A percentile compares a stretch with the other conserved stretches of the same genome.
phyloP scores from a whole-genome alignment of 2,329 filamentous ascomycete species.

The Aspergillus pseudonomiae region DNA sequence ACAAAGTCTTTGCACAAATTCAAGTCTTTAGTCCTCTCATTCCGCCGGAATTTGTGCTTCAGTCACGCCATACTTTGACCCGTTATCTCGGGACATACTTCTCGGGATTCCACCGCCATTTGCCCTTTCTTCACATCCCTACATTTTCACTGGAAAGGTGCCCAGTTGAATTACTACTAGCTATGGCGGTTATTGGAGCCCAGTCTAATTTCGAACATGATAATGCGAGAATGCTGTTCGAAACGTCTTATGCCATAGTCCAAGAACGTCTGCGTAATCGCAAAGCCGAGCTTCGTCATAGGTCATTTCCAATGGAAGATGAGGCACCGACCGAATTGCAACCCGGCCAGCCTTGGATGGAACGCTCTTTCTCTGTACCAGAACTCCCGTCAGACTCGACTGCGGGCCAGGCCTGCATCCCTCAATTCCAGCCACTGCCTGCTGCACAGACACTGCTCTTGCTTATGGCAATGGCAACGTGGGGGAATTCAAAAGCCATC shows the following conservation, averaged over 20 bases:
- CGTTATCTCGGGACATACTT: slow-evolving; percentile 70
- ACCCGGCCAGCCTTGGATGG: neutral
- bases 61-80: slow-evolving; percentile 66
- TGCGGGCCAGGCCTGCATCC: no score
- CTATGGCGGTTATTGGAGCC: slow-evolving; percentile 39
- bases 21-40: no score
- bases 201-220: slow-evolving; percentile 47
- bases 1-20: no score
- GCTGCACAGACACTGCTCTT: slow-evolving; percentile 17
- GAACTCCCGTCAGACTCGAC: no score
- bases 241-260: neutral
- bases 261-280: neutral
- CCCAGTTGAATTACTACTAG: no score
- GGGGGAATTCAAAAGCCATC: slow-evolving; percentile 5
- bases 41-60: slow-evolving; percentile 47
- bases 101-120: slow-evolving; percentile 62
- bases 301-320: no score
- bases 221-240: slow-evolving; percentile 14
- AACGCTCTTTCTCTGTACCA: no score
- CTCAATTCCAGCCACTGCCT: neutral
- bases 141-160: slow-evolving; percentile 51
- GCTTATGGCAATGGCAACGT: slow-evolving; percentile 19
- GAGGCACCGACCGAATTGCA: no score
- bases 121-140: slow-evolving; percentile 66
- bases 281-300: neutral